Evolutionary conservation across 257 asterid species (phyloP), one percentile per base, ranked within the genome.

Genomic region (Solanum neorickii): DNA sequence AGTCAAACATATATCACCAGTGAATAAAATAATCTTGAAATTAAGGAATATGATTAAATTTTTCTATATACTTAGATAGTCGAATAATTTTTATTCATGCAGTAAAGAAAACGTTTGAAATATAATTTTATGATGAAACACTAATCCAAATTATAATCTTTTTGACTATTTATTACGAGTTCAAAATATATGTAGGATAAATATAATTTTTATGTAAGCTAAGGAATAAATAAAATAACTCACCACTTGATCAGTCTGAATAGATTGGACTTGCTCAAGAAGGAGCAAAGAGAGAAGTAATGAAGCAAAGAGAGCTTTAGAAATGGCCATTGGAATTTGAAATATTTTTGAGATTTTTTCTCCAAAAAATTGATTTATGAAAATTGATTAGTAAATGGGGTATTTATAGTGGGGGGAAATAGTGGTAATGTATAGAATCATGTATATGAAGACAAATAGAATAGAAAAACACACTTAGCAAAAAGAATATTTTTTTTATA

Each of bases 221-320:
- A 52, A 52, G 23, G 10, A 52, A 52, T 44, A 44, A 44, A 37
- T 29, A 33, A 62, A 85, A 72, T 42, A 72, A 31, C 56, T 84
- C 78, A 93, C 96, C 92, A 39, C 60, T 77, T 90, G 91, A 88
- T 87, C 69, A 49, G 92, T 78, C 73, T 91, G 94, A 88, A 87
- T 78, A 46, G 98, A 91, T 82, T 93, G 93, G 85, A 89, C 93
- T 68, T 93, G 92, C 66, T 93, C 85, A 73, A 94, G 70, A 70
- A 88, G 70, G 11, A 95, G 86, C 70, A 94, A 85, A 69, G 91
- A 86, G 44, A 94, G 87, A 56, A 94, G 72, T 39, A 93, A 35
- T 14, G 94, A 78, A 82, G 91, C 89, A 33, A 89, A 29, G 41
- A 92, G 59, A 68, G 84, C 27, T 88, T 93, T 94, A 49, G 93